Conservation (phyloP, 495 filamentous ascomycete genomes). For the Hypoxylon lienhwacheense region DNA sequence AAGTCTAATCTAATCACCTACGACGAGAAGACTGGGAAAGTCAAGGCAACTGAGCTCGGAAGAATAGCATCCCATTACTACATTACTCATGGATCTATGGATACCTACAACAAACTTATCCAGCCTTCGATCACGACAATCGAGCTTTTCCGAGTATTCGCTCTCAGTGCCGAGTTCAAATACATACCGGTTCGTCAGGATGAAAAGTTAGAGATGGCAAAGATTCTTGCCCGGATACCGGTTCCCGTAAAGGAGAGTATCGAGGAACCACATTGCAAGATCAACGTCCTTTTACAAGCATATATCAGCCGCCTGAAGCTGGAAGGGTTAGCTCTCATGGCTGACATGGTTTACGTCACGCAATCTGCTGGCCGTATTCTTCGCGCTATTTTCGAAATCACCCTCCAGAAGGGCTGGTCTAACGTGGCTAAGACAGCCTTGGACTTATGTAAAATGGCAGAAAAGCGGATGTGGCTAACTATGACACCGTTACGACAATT, state of each 20-base stretch:
- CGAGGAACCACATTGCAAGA: slow-evolving; percentile 95
- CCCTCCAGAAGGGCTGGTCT: slow-evolving; percentile 93
- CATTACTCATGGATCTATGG: slow-evolving; percentile 93
- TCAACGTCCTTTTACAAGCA: slow-evolving; percentile 97
- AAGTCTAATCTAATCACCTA: slow-evolving; percentile 89
- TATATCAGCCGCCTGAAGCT: slow-evolving; percentile 95
- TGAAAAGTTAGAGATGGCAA: slow-evolving; percentile 94
- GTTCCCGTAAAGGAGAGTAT: slow-evolving; percentile 97
- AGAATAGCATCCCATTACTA: slow-evolving; percentile 98
- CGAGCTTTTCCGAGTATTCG: slow-evolving; percentile 96
- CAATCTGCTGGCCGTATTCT: slow-evolving; percentile 97
- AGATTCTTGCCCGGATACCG: slow-evolving; percentile 84
- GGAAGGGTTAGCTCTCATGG: slow-evolving; percentile 94
- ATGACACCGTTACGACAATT: slow-evolving; percentile 97
- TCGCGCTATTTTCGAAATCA: slow-evolving; percentile 94
- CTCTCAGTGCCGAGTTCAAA: slow-evolving; percentile 97
- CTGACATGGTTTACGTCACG: slow-evolving; percentile 97
- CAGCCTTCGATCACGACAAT: slow-evolving; percentile 89
- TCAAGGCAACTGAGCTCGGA: slow-evolving; percentile 92
- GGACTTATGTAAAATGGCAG: slow-evolving; percentile 97
- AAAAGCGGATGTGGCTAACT: slow-evolving; percentile 99
- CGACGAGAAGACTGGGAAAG: slow-evolving; percentile 85
- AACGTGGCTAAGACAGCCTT: slow-evolving; percentile 90
- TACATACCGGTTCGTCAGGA: slow-evolving; percentile 98
- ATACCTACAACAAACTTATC: slow-evolving; percentile 92